Evolutionary conservation across 2,329 filamentous ascomycete genomes (phyloP).

Genomic region (Penicillium sclerotiorum): DNA sequence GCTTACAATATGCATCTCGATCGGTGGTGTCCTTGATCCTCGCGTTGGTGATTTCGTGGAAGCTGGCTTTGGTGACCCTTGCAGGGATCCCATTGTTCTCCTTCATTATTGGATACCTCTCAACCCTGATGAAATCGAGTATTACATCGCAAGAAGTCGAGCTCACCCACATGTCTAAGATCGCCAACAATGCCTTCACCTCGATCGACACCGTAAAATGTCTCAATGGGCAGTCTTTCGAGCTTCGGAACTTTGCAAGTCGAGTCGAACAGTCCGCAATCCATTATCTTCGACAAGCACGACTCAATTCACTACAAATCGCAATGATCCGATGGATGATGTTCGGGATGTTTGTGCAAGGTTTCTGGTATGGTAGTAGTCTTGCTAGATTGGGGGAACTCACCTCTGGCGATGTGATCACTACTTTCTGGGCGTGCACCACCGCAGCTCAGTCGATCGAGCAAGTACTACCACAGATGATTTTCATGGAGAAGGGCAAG

Average conservation of each 20-base stretch:
- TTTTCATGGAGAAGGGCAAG: constrained; percentile 78
- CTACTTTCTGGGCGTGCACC: constrained; percentile 82
- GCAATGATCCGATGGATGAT: constrained; percentile 74
- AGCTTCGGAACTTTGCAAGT: constrained; percentile 65
- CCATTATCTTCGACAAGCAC: constrained; percentile 69
- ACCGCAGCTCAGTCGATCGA: constrained; percentile 76
- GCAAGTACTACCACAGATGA: constrained; percentile 72
- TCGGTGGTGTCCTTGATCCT: constrained; percentile 67
- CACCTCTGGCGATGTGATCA: constrained; percentile 70
- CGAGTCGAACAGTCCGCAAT: constrained; percentile 61
- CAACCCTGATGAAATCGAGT: constrained; percentile 63
- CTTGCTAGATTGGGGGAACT: constrained; percentile 64
- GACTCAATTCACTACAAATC: constrained; percentile 70
- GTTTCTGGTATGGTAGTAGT: constrained; percentile 83
- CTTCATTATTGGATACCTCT: constrained; percentile 61
- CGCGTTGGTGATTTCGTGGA: constrained; percentile 80
- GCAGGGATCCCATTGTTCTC: constrained; percentile 71
- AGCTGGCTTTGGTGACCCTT: constrained; percentile 77
- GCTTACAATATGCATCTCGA: constrained; percentile 66
- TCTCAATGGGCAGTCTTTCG: constrained; percentile 74
- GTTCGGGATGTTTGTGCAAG: constrained; percentile 78
- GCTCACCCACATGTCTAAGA: constrained; percentile 71
- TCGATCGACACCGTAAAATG: constrained; percentile 86
- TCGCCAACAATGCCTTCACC: constrained; percentile 67
- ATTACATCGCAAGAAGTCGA: constrained; percentile 70